Base-by-base conservation (phyloP, 768 basidiomycete genomes). In the Trametes cubensis region DNA sequence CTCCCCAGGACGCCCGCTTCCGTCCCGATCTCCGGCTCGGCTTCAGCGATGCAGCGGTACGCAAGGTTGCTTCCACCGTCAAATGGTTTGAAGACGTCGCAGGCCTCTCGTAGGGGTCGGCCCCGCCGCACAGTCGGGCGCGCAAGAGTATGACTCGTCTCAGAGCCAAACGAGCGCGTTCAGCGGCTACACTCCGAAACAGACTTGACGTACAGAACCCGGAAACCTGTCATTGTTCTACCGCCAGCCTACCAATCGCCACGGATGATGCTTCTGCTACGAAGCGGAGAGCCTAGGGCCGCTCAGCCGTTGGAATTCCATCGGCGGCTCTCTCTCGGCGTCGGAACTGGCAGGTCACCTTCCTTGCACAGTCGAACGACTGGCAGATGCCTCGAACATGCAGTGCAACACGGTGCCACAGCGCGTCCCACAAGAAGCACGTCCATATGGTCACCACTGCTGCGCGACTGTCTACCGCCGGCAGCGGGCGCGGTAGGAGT, bases 31-130 rank as follows among this genome's bases (percentile, higher is more conserved):
- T 92, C 44, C 79, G 90, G 38, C 77, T 94, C 3, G 89, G 85
- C 1, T 76, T 78, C 61, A 90, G 85, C 60, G 90, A 93, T 58
- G 83, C 85, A 10, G 80, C 79, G 8, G 87, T 93, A 15, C 79
- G 83, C 58, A 87, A 81, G 61, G 90, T 94, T 0, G 82, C 86
- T 0, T 75, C 78, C 18, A 78, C 90, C 30, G 89, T 85, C 2
- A 68, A 69, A 6, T 93, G 91, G 91, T 88, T 93, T 61, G 84
- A 91, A 72, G 70, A 69, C n/a, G 85, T 88, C 78, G 88, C 89
- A 4, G 90, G 90, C 0, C 74, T 90, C 64, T 42, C 41, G 7
- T 59, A 18, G 13, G 10, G 8, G 28, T 11, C 45, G 26, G 34
- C 34, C 10, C 34, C 10, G 34, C 34, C 10, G 34, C 34, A 34